Base-by-base conservation (phyloP, 73 alveolate genomes). In the Blepharisma japonicum region DNA sequence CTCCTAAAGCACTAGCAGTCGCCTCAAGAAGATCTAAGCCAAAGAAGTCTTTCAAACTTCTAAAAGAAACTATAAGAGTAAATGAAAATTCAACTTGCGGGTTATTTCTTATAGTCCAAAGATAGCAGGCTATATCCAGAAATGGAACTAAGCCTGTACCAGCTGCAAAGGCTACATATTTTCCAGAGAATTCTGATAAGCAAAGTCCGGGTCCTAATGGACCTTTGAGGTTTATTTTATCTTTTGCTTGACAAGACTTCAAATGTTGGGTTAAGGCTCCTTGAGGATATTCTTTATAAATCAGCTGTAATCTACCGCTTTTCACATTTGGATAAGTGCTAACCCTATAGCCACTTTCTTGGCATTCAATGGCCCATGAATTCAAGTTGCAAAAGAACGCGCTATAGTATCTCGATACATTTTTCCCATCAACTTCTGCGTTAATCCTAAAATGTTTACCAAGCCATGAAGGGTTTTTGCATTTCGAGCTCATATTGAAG, bases 121-220 rank as follows among this genome's bases (percentile, higher is more conserved):
- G 47, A n/a, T 14, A 14, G 23, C 23, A 61, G 14, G 5, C 74
- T 39, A 61, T 14, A 5, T 61, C 74, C 47, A 61, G 46, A 25
- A 61, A 61, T 14, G 74, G 74, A 61, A 61, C 74, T 2, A 61
- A 39, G 14, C 74, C 74, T 14, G 74, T 61, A 61, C 74, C 74
- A 14, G 47, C 74, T 14, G 49, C 74, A 61, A 61, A 25, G 11
- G 74, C 74, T 9, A 61, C 18, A 61, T 61, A 61, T 14, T 61
- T 61, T 1, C 74, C 74, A 20, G 14, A 8, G 2, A 61, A 61
- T 14, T 39, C 23, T 11, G 18, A 9, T 9, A 61, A 9, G 47
- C 14, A 20, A 2, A 61, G 47, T 8, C 74, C 74, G 5, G 74
- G 74, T 20, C 74, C 74, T 9, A 61, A 39, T 14, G 74, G 74